Evolutionary conservation across 2,329 filamentous ascomycete species (phyloP), one percentile per base, ranked within the genome.

Genomic region (Trichophyton equinum): DNA sequence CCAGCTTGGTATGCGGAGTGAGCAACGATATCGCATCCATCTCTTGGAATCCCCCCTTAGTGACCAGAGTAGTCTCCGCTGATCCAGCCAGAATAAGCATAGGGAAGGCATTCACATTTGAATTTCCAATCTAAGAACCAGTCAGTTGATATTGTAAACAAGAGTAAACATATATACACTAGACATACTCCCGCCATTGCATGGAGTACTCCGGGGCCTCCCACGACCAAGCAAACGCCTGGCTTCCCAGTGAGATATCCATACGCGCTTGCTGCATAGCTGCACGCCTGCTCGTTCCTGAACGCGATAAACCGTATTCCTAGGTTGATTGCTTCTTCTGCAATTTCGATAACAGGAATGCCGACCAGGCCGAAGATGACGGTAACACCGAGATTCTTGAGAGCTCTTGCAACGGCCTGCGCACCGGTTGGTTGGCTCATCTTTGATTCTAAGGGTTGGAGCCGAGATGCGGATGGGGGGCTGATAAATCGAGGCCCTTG

Each of bases 281-380:
- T 78, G 36, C 79, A 80, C 9, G 81, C 79, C 68, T 84, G 81
- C 65, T 84, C 81, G 64, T 83, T 84, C 33, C 81, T 73, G 65
- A 83, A 83, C 27, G 77, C 80, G 58, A 83, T 78, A 69, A 83
- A 83, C 33, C 79, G 76, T 63, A 84, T 82, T 0, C 81, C 81
- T 47, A 82, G 70, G 58, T 79, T 77, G 67, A 83, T 79, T 58
- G 77, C 79, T 69, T 82, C 77, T 68, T 83, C 80, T 22, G 79
- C 81, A 44, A 83, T 81, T 60, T 82, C 79, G 30, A 81, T 78
- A 5, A 82, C 77, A 8, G 80, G 80, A 42, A 81, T 76, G n/a
- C 79, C 80, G 30, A 81, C 78, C 36, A 81, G 74, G 47, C 79
- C 79, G 66, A 82, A 81, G 63, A 82, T 75, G 42, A 80, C 77